phyloP scores from a whole-genome alignment of 164 flowering plant genomes.

The Aristolochia contorta region DNA sequence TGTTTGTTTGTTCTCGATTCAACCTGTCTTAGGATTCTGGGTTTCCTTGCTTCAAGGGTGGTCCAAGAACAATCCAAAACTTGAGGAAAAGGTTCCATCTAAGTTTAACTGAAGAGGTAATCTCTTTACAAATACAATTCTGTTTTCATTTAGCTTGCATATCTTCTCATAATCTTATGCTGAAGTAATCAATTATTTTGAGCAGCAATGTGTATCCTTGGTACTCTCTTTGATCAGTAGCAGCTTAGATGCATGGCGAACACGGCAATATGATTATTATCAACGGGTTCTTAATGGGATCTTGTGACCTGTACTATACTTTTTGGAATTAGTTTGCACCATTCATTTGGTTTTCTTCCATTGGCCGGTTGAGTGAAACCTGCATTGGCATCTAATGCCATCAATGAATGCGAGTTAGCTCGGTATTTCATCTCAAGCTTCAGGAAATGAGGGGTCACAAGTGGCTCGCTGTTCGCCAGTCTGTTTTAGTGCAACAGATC shows the following conservation, averaged over 20 bases:
- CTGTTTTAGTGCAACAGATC: neutral
- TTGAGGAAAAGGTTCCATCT: slow-evolving; percentile 87
- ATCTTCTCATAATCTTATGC: neutral
- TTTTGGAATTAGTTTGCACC: neutral
- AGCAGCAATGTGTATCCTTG: slow-evolving; percentile 99
- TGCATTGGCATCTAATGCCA: neutral
- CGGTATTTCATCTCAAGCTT: neutral
- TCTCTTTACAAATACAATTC: no score
- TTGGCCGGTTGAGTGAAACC: neutral
- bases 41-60: slow-evolving; percentile 98
- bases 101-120: slow-evolving; percentile 95
- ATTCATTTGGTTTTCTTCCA: neutral
- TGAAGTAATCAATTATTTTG: slow-evolving; percentile 8
- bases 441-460: neutral
- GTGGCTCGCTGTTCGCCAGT: neutral
- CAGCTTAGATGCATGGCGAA: slow-evolving; percentile 99
- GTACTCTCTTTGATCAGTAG: slow-evolving; percentile 97
- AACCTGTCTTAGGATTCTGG: slow-evolving; percentile 75
- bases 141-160: neutral
- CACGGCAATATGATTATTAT: slow-evolving; percentile 96
- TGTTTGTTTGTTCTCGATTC: neutral
- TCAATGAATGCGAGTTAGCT: neutral
- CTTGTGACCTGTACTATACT: slow-evolving; percentile 36
- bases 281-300: slow-evolving; percentile 98
- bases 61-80: slow-evolving; percentile 92